phyloP scores from a whole-genome alignment of 2,329 filamentous ascomycete genomes.

The Alternaria longipes region DNA sequence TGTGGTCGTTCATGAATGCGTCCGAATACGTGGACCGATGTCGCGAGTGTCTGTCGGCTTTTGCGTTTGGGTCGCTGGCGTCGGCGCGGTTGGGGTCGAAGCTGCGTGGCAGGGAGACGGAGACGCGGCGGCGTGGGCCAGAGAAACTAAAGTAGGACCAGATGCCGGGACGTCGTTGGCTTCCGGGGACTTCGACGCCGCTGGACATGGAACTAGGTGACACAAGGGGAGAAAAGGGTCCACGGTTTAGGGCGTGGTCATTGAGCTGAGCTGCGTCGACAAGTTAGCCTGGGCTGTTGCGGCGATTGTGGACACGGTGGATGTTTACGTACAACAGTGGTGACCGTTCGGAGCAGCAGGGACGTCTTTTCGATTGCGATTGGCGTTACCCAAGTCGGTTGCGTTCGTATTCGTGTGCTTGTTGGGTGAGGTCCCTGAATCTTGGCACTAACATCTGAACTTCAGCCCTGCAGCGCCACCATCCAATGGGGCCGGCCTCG shows the following conservation, averaged over 20 bases:
- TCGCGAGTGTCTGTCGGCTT: slow-evolving; percentile 55
- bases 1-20: slow-evolving; percentile 55
- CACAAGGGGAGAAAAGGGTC: slow-evolving; percentile 29
- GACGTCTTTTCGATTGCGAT: slow-evolving; percentile 10
- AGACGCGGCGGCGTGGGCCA: slow-evolving; percentile 61
- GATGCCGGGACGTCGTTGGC: slow-evolving; percentile 58
- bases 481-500: slow-evolving; percentile 16
- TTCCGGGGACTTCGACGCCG: slow-evolving; percentile 57
- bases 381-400: slow-evolving; percentile 27
- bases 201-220: slow-evolving; percentile 62
- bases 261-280: slow-evolving; percentile 27
- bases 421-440: slow-evolving; percentile 28
- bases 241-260: slow-evolving; percentile 31
- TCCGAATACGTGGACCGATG: slow-evolving; percentile 47
- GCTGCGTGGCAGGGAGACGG: slow-evolving; percentile 60
- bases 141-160: slow-evolving; percentile 64
- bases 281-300: slow-evolving; percentile 22
- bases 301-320: slow-evolving; percentile 12
- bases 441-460: slow-evolving; percentile 30
- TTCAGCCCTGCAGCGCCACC: slow-evolving; percentile 9
- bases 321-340: slow-evolving; percentile 21
- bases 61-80: slow-evolving; percentile 58
- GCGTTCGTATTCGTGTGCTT: slow-evolving; percentile 31
- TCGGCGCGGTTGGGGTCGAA: slow-evolving; percentile 33
- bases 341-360: slow-evolving; percentile 12